phyloP scores from a whole-genome alignment of 1,284 basidiomycete genomes.

The Xerocomus nothofagi region DNA sequence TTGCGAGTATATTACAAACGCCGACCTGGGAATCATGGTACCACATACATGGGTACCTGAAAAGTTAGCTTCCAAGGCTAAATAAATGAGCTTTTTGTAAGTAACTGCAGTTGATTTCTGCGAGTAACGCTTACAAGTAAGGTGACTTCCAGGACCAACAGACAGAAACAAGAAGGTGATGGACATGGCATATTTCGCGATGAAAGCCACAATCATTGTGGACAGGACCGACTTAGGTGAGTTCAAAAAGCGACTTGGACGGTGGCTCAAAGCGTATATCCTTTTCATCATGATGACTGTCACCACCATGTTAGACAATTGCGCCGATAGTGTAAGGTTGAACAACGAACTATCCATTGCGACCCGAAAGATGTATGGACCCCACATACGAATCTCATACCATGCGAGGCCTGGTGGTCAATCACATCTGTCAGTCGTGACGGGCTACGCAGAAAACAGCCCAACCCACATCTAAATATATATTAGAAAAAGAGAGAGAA shows the following conservation, averaged over 20 bases:
- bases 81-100: not conserved
- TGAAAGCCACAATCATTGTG: constrained; percentile 10
- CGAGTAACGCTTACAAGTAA: constrained; percentile 4
- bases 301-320: not conserved
- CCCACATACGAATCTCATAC: constrained; percentile 20
- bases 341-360: constrained; percentile 23
- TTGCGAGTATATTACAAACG: not conserved
- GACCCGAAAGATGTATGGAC: constrained; percentile 10
- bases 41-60: constrained; percentile 5
- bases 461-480: constrained; percentile 17
- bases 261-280: constrained; percentile 11
- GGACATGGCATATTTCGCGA: constrained; percentile 6
- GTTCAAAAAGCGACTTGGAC: constrained; percentile 5
- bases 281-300: constrained; percentile 26
- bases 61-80: not conserved
- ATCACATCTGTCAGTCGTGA: not conserved
- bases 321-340: not conserved
- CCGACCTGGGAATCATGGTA: not conserved
- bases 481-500: not conserved
- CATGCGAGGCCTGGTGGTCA: constrained; percentile 12
- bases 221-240: constrained; percentile 4
- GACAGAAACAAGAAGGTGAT: constrained; percentile 12
- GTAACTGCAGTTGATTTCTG: not conserved
- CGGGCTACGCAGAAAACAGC: not conserved
- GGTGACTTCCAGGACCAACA: constrained; percentile 9